Percentiles rank a stretch among this genome's conserved stretches.
phyloP scores from a whole-genome alignment of 2,329 filamentous ascomycete species.

The Lasiodiplodia hormozganensis region DNA sequence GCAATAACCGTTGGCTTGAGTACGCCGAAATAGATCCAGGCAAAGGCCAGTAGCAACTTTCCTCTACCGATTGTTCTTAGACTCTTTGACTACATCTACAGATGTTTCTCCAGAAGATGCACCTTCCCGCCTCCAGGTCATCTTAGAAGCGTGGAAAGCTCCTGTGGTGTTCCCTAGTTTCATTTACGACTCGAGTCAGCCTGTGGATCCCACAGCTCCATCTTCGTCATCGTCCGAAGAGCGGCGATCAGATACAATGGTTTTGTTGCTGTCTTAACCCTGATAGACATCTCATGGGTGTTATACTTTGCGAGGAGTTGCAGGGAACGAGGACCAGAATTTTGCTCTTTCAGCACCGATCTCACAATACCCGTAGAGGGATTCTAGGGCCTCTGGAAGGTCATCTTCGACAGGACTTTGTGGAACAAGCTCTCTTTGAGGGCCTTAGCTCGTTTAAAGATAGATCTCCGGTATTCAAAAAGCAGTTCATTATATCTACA shows the following conservation, averaged over 20 bases:
- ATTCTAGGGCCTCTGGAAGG: background rate
- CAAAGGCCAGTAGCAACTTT: slow-evolving; percentile 16
- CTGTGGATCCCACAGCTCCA: background rate
- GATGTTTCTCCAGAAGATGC: background rate
- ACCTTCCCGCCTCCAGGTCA: background rate
- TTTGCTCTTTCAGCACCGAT: background rate
- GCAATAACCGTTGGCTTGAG: slow-evolving; percentile 56
- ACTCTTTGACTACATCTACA: slow-evolving; percentile 20
- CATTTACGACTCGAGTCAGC: background rate
- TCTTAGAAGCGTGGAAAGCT: slow-evolving; percentile 13
- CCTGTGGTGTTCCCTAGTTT: slow-evolving; percentile 2
- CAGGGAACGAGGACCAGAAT: background rate
- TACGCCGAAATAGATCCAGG: slow-evolving; percentile 54
- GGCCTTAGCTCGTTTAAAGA: background rate
- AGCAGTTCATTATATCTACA: background rate
- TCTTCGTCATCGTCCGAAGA: background rate
- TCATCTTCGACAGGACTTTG: background rate
- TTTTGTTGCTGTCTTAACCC: background rate
- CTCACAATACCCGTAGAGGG: background rate
- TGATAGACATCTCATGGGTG: background rate
- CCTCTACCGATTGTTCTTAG: background rate
- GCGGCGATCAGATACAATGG: background rate
- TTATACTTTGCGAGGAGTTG: background rate
- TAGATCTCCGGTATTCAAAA: background rate
- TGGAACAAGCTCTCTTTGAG: background rate